phyloP scores from a whole-genome alignment of 2,329 filamentous ascomycete genomes.

The Shiraia bambusicola region DNA sequence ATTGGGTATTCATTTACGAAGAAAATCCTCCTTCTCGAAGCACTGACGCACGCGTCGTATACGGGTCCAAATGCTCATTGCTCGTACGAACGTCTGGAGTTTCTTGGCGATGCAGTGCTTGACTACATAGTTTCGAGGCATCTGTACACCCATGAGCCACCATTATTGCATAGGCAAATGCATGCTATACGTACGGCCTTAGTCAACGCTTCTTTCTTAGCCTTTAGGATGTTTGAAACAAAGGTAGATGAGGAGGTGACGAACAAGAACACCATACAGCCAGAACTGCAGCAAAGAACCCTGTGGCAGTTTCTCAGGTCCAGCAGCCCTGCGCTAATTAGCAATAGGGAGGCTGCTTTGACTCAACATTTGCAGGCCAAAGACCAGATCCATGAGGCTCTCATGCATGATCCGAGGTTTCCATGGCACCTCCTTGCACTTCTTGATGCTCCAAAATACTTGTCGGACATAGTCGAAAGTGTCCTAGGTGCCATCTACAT shows the following conservation, averaged over 20 bases:
- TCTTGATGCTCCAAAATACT: slow-evolving; percentile 45
- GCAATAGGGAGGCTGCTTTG: slow-evolving; percentile 49
- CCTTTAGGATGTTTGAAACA: slow-evolving; percentile 70
- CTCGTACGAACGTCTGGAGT: slow-evolving; percentile 77
- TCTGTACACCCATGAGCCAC: slow-evolving; percentile 56
- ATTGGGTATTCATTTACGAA: slow-evolving; percentile 72
- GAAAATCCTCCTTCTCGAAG: slow-evolving; percentile 69
- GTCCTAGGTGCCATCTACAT: slow-evolving; percentile 81
- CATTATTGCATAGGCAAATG: slow-evolving; percentile 63
- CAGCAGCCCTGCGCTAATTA: slow-evolving; percentile 50
- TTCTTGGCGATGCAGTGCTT: slow-evolving; percentile 81
- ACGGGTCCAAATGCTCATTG: slow-evolving; percentile 45
- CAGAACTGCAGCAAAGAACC: slow-evolving; percentile 38
- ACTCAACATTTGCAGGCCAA: slow-evolving; percentile 54
- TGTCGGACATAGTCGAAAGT: slow-evolving; percentile 67
- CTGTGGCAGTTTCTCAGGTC: slow-evolving; percentile 73
- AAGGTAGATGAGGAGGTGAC: slow-evolving; percentile 39
- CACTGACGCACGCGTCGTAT: slow-evolving; percentile 74
- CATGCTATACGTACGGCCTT: slow-evolving; percentile 73
- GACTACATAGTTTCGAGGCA: slow-evolving; percentile 71
- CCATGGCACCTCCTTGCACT: slow-evolving; percentile 75
- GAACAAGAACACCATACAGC: slow-evolving; percentile 35
- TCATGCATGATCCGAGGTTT: slow-evolving; percentile 59
- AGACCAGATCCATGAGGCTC: slow-evolving; percentile 50
- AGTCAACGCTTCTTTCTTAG: slow-evolving; percentile 78